Conservation (phyloP, 2,329 filamentous ascomycete species). For the Pseudogymnoascus sp. region DNA sequence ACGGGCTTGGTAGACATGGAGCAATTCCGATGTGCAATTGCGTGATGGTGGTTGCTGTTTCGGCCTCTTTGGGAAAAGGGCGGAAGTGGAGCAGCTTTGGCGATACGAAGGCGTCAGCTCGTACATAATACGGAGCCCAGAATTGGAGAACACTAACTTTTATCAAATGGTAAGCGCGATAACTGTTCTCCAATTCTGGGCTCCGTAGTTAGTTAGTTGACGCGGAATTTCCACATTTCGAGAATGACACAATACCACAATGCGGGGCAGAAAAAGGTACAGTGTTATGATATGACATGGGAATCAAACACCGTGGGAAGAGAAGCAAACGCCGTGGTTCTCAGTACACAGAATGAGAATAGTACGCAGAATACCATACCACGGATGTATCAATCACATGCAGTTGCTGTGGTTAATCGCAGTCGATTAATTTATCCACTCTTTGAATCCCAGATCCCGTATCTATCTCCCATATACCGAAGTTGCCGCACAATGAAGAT, state of each 20-base stretch:
- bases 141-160: background rate
- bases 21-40: slow-evolving; percentile 1
- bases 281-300: too few relatives aligned
- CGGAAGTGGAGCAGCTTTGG: background rate
- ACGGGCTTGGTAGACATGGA: background rate
- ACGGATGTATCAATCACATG: background rate
- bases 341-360: background rate
- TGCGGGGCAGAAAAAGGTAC: background rate
- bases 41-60: background rate
- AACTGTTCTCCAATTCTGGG: background rate
- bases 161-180: too few relatives aligned
- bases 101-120: background rate
- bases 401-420: background rate
- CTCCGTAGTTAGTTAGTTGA: background rate
- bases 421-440: background rate
- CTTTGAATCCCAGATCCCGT: background rate
- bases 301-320: background rate
- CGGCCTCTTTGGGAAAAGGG: background rate
- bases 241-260: background rate
- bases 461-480: background rate
- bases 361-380: too few relatives aligned
- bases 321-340: background rate
- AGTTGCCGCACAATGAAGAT: background rate
- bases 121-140: background rate
- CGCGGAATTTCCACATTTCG: background rate